Evolutionary conservation across 371 early-diverging fungal genomes (phyloP).

Genomic region (Mucor sp.): DNA sequence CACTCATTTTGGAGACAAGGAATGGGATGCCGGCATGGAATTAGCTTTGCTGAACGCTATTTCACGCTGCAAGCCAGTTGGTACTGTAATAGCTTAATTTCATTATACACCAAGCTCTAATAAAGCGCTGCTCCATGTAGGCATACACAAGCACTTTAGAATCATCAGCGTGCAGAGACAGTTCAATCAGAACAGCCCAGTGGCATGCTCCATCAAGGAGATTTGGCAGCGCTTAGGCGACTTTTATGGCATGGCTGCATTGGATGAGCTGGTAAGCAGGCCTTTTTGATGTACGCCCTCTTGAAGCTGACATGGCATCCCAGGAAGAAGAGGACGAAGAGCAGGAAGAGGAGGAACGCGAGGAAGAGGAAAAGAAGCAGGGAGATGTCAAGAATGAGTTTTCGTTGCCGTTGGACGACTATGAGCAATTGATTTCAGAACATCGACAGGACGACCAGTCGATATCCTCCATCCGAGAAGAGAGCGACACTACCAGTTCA

Average conservation of each 20-base stretch:
- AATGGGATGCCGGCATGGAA: constrained; percentile 66
- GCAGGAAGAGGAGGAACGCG: constrained; percentile 39
- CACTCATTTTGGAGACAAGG: constrained; percentile 15
- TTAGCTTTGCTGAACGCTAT: constrained; percentile 59
- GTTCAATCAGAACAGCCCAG: constrained; percentile 55
- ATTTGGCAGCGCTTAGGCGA: constrained; percentile 55
- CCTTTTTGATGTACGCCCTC: not conserved
- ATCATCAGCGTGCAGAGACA: constrained; percentile 62
- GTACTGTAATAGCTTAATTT: constrained; percentile 26
- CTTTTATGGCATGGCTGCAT: constrained; percentile 56
- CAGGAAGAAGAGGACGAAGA: constrained; percentile 54
- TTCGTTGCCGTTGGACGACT: constrained; percentile 56
- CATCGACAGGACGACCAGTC: constrained; percentile 52
- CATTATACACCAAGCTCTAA: no score
- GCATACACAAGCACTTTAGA: constrained; percentile 67
- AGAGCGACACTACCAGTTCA: constrained; percentile 34
- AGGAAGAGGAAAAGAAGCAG: constrained; percentile 28
- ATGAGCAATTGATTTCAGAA: constrained; percentile 62
- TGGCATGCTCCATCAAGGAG: constrained; percentile 49
- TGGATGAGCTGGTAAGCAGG: constrained; percentile 57
- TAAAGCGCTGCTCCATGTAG: constrained; percentile 20
- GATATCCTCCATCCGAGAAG: constrained; percentile 18
- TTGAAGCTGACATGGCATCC: not conserved
- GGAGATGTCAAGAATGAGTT: constrained; percentile 53
- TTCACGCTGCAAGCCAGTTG: constrained; percentile 63